These are phyloP conservation scores for Nakataea oryzae DNA, from an alignment of 2,329 filamentous ascomycete species.

Conservation along the genomic window DNA sequence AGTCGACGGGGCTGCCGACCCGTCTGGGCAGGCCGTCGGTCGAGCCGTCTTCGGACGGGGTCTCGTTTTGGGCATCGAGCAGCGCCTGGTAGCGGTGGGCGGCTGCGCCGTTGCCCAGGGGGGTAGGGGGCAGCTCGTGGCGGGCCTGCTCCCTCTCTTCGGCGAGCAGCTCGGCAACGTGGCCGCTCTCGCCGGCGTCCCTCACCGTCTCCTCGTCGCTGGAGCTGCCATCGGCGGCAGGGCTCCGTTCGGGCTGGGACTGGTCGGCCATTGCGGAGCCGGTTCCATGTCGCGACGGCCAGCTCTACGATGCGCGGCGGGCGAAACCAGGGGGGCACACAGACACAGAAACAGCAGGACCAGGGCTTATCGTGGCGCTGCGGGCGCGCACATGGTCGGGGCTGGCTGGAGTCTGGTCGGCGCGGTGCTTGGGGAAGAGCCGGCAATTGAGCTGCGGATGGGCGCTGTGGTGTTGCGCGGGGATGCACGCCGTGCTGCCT, in stretches of 20 bases:
- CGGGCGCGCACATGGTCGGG: not conserved
- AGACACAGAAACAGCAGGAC: not conserved
- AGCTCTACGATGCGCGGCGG: not conserved
- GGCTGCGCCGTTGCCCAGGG: slow-evolving; percentile 23
- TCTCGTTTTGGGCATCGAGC: slow-evolving; percentile 29
- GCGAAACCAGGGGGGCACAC: too few relatives aligned
- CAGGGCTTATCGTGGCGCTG: not conserved
- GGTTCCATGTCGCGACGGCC: slow-evolving; percentile 6
- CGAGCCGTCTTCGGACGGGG: slow-evolving; percentile 41
- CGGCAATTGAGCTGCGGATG: not conserved
- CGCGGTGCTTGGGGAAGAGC: not conserved
- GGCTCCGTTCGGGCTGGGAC: slow-evolving; percentile 23
- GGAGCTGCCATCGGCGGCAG: slow-evolving; percentile 19
- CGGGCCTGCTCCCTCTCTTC: slow-evolving; percentile 20
- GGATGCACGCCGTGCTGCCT: too few relatives aligned
- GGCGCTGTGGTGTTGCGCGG: not conserved
- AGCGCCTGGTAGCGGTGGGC: slow-evolving; percentile 32
- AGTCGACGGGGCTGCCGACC: slow-evolving; percentile 58
- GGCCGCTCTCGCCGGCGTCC: slow-evolving; percentile 17
- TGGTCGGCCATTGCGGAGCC: slow-evolving; percentile 35
- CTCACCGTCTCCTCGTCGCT: slow-evolving; percentile 33
- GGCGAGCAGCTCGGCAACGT: slow-evolving; percentile 23
- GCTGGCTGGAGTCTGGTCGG: not conserved
- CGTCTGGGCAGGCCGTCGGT: slow-evolving; percentile 41
- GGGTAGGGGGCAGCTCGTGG: slow-evolving; percentile 9